Conservation (phyloP, 331 rosid genomes). For the Malus hybrid region DNA sequence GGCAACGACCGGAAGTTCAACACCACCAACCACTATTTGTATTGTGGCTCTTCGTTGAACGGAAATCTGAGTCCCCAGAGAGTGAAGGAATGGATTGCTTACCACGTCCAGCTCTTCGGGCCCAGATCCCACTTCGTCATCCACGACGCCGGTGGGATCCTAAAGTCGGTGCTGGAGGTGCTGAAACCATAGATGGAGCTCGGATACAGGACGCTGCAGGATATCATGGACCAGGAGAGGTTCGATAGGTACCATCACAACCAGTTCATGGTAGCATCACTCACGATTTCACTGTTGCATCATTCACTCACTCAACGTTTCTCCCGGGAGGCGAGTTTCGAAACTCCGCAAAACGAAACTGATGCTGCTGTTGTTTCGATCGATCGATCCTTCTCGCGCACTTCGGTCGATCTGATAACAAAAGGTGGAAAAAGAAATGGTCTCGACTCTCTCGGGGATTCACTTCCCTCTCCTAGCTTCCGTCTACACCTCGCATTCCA, state of each 20-base stretch:
- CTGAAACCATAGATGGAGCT: conserved; percentile 88
- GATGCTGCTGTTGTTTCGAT: not conserved
- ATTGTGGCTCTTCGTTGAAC: conserved; percentile 74
- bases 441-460: conserved; percentile 61
- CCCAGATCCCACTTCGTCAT: conserved; percentile 77
- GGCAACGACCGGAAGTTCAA: conserved; percentile 63
- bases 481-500: conserved; percentile 23
- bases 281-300: not conserved
- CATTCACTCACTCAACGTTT: not conserved
- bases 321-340: conserved; percentile 2
- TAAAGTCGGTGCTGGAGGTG: conserved; percentile 57
- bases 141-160: conserved; percentile 94
- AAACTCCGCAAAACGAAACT: not conserved
- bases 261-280: conserved; percentile 74
- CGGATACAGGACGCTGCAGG: conserved; percentile 79
- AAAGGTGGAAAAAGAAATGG: conserved; percentile 25
- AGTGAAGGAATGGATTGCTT: conserved; percentile 86
- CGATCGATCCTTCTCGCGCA: not conserved
- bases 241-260: conserved; percentile 94
- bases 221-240: conserved; percentile 78
- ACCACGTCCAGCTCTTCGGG: conserved; percentile 76
- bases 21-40: conserved; percentile 70
- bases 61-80: conserved; percentile 77
- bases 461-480: conserved; percentile 55
- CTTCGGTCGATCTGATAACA: conserved; percentile 4